phyloP scores from a whole-genome alignment of 305 asterid genomes.

The Striga hermonthica region DNA sequence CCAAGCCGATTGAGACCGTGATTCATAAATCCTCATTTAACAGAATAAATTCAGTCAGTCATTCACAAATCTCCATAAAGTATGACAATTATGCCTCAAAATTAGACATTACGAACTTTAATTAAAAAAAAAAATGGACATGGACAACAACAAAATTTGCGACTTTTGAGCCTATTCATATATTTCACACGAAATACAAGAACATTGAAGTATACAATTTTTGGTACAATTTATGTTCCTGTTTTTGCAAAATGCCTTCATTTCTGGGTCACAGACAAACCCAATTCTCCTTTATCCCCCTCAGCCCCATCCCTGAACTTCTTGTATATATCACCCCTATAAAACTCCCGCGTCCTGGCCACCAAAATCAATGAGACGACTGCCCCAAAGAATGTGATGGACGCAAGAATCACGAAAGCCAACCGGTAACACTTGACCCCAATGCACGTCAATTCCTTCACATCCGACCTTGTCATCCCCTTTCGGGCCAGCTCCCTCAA shows the following conservation, averaged over 20 bases:
- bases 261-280: constrained; percentile 25
- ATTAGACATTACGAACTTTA: too few species aligned
- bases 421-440: constrained; percentile 50
- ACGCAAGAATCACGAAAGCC: constrained; percentile 52
- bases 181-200: too few species aligned
- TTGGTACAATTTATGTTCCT: too few species aligned
- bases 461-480: constrained; percentile 50
- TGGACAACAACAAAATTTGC: too few species aligned
- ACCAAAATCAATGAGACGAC: constrained; percentile 53
- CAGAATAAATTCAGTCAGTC: too few species aligned
- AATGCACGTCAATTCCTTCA: constrained; percentile 56
- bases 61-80: too few species aligned
- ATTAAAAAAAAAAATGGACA: too few species aligned
- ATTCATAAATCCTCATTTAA: too few species aligned
- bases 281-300: constrained; percentile 32
- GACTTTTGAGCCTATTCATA: too few species aligned
- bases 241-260: neutral
- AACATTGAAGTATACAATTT: too few species aligned
- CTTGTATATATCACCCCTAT: constrained; percentile 62
- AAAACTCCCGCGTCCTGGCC: constrained; percentile 57
- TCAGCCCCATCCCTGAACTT: constrained; percentile 53
- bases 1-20: too few species aligned
- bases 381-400: constrained; percentile 53
- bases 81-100: too few species aligned
- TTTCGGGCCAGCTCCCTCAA: constrained; percentile 43